These are phyloP conservation scores for Colletotrichum spaethianum DNA, from an alignment of 2,329 filamentous ascomycete species.

Conservation along the genomic window DNA sequence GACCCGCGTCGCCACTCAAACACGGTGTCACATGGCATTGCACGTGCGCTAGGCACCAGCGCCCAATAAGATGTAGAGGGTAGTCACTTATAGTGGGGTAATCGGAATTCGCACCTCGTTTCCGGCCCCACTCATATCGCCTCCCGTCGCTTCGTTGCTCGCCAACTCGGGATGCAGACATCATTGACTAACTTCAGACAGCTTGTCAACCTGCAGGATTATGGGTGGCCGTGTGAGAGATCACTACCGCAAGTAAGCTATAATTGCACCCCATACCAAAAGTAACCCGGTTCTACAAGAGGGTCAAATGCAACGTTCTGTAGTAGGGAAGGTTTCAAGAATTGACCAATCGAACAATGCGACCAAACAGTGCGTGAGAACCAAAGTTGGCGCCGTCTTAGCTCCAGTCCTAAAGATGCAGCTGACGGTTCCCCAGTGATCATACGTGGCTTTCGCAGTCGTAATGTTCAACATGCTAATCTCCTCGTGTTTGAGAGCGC, in stretches of 20 bases:
- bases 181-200: not conserved
- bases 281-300: not conserved
- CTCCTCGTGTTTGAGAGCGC: too few species aligned
- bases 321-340: not conserved
- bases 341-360: not conserved
- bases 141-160: not conserved
- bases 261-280: not conserved
- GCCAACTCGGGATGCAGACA: not conserved
- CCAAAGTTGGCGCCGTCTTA: constrained; percentile 22
- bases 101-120: too few species aligned
- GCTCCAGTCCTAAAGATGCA: constrained; percentile 16
- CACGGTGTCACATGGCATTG: constrained; percentile 23
- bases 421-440: constrained; percentile 20
- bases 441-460: constrained; percentile 17
- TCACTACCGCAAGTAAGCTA: not conserved
- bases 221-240: not conserved
- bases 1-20: constrained; percentile 40
- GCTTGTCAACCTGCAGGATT: not conserved
- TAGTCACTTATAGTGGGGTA: not conserved
- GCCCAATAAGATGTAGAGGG: not conserved
- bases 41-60: constrained; percentile 1
- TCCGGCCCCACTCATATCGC: not conserved
- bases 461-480: not conserved
- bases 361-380: constrained; percentile 25
- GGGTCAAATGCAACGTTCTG: not conserved